Percentiles rank a stretch among this genome's conserved stretches.
Conservation (phyloP, 148 eudicot genomes). For the Spergularia bocconei region DNA sequence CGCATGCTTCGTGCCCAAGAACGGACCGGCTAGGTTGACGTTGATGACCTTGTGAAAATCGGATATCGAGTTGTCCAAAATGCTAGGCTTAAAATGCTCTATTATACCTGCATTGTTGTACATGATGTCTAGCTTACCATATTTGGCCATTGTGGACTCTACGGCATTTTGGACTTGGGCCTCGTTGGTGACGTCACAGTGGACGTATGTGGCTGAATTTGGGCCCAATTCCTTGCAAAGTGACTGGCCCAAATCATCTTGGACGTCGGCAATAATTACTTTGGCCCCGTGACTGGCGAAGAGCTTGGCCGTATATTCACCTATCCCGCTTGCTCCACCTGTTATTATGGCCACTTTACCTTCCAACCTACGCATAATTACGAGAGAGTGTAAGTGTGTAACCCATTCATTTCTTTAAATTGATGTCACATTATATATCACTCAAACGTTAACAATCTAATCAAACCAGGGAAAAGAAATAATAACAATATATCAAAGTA, state of each 20-base stretch:
- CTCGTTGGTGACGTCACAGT: constrained; percentile 53
- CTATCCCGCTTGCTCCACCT: constrained; percentile 40
- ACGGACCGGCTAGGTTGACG: constrained; percentile 42
- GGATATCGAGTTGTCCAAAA: not conserved
- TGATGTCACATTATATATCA: too few species aligned
- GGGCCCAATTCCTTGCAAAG: too few species aligned
- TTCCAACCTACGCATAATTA: constrained; percentile 22
- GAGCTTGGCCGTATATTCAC: constrained; percentile 29
- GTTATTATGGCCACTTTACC: constrained; percentile 45
- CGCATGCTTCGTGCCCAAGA: constrained; percentile 64
- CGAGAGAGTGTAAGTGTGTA: too few species aligned
- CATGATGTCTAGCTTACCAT: constrained; percentile 59
- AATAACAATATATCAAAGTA: too few species aligned
- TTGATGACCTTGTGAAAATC: constrained; percentile 39
- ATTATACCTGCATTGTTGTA: constrained; percentile 50
- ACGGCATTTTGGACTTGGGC: constrained; percentile 44
- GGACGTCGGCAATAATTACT: too few species aligned
- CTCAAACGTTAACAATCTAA: too few species aligned
- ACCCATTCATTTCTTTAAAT: too few species aligned
- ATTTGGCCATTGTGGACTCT: constrained; percentile 38
- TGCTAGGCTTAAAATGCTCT: not conserved
- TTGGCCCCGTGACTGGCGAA: constrained; percentile 28
- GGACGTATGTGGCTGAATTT: constrained; percentile 40
- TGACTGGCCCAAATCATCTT: too few species aligned
- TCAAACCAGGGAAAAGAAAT: too few species aligned